Percentiles rank a stretch among this genome's conserved stretches.
Evolutionary conservation across 352 stramenopile genomes (phyloP).

Genomic region (Globisporangium okanoganense): DNA sequence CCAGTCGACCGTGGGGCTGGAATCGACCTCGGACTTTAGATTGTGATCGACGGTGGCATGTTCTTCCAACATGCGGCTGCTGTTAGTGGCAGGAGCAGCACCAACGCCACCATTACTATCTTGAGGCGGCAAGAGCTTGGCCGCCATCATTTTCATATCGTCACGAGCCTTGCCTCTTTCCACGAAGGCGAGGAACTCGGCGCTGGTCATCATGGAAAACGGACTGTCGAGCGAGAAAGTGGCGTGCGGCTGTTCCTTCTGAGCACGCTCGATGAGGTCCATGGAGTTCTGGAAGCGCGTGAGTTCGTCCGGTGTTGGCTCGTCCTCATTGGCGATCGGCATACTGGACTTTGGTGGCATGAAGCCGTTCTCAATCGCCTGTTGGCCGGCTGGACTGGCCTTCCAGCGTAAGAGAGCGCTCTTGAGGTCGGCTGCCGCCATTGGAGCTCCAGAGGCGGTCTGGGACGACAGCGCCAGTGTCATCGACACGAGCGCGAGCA

Average conservation of each 20-base stretch:
- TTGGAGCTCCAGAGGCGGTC: no score
- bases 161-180: not conserved
- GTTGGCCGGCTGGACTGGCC: conserved; percentile 5
- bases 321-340: not conserved
- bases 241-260: conserved; percentile 47
- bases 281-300: conserved; percentile 4
- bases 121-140: no score
- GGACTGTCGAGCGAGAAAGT: conserved; percentile 63
- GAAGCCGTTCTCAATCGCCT: not conserved
- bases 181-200: conserved; percentile 36
- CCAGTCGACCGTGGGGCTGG: not conserved
- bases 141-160: conserved; percentile 10
- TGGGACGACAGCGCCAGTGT: no score
- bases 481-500: no score
- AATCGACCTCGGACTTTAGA: not conserved
- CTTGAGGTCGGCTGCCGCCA: no score
- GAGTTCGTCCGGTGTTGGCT: conserved; percentile 10
- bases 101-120: no score
- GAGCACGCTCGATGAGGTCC: conserved; percentile 27
- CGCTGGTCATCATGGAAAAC: no score
- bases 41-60: not conserved
- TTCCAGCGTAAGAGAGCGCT: conserved; percentile 14
- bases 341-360: not conserved
- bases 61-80: no score
- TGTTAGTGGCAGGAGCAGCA: no score